Conservation (phyloP, 129 eudicot species). For the Mikania micrantha region DNA sequence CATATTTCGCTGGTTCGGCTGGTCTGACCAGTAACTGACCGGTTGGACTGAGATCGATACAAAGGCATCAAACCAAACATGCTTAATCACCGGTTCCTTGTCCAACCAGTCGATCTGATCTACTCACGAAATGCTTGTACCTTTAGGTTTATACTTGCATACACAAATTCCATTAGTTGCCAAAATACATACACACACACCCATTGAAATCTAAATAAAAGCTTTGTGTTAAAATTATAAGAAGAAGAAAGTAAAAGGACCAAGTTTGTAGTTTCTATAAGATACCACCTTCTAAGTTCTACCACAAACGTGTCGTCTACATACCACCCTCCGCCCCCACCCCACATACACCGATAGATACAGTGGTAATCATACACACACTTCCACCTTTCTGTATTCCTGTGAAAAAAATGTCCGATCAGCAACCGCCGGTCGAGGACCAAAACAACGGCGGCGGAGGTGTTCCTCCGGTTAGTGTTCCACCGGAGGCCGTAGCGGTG, state of each 20-base stretch:
- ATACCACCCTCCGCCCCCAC: neutral
- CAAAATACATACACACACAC: too few species aligned
- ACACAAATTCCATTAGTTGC: too few species aligned
- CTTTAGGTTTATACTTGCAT: too few species aligned
- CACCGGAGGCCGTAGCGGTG: constrained; percentile 22
- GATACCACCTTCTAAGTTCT: neutral
- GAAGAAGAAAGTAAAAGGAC: neutral
- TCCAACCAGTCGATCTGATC: too few species aligned
- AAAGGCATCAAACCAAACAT: too few species aligned
- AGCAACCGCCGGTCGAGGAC: constrained; percentile 38
- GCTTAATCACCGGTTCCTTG: too few species aligned
- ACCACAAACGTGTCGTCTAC: neutral
- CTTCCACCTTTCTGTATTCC: neutral
- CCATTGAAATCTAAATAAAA: neutral
- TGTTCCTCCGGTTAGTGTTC: constrained; percentile 13
- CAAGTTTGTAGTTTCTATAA: neutral
- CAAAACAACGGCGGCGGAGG: constrained; percentile 30
- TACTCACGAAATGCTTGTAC: too few species aligned
- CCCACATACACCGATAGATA: too few species aligned
- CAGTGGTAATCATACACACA: neutral
- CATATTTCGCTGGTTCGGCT: too few species aligned
- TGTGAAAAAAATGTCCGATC: constrained; percentile 44
- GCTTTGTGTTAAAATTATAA: neutral
- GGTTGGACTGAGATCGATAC: too few species aligned
- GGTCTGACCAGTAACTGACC: too few species aligned